phyloP scores from a whole-genome alignment of 83 land plant genomes.

The Diphasiastrum complanatum region DNA sequence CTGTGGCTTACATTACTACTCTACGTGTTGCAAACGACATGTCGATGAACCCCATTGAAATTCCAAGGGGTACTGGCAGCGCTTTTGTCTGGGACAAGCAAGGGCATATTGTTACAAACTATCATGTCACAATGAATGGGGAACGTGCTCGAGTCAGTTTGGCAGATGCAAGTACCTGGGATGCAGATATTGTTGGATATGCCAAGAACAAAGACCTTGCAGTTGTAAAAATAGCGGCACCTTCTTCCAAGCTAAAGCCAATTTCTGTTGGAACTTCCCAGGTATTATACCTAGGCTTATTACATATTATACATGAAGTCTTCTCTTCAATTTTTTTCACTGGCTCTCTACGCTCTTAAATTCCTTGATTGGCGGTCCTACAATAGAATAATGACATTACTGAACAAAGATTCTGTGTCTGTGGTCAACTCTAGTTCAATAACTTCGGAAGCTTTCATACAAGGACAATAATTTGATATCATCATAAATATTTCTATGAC shows the following conservation, averaged over 20 bases:
- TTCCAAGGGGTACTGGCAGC: conserved; percentile 33
- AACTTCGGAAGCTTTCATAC: too few species aligned
- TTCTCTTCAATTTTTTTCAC: too few species aligned
- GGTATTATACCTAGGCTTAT: conserved; percentile 1
- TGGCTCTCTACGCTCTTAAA: too few species aligned
- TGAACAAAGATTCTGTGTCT: too few species aligned
- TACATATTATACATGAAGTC: background rate
- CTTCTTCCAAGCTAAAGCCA: conserved; percentile 22
- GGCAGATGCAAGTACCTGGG: conserved; percentile 32
- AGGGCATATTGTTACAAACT: conserved; percentile 32
- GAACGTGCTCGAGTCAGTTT: conserved; percentile 26
- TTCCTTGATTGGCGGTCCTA: too few species aligned
- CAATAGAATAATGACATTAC: too few species aligned
- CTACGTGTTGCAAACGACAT: conserved; percentile 12
- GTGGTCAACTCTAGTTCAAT: too few species aligned
- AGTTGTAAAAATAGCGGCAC: conserved; percentile 28
- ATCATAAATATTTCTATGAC: too few species aligned
- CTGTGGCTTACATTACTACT: conserved; percentile 22
- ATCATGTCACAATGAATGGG: conserved; percentile 29
- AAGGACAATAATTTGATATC: too few species aligned
- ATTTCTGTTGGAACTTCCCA: conserved; percentile 30
- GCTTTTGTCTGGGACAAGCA: conserved; percentile 33
- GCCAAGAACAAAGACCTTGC: conserved; percentile 38
- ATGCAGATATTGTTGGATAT: conserved; percentile 24
- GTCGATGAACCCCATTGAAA: conserved; percentile 23